phyloP scores from a whole-genome alignment of 306 rosid species.

The Fagus sylvatica region DNA sequence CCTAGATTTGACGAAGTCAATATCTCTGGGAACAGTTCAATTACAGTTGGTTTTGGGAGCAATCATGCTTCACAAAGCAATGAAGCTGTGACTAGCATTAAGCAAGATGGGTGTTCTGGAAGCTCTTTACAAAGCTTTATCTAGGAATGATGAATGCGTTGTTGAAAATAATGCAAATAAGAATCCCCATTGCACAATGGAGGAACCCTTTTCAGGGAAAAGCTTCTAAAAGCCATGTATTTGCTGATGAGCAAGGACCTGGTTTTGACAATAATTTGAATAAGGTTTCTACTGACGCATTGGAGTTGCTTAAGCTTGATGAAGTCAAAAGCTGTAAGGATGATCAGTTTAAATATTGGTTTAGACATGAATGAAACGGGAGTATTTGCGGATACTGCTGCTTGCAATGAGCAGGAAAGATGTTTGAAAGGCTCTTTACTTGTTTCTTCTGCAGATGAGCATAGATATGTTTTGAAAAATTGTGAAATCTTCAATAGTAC shows the following conservation, averaged over 20 bases:
- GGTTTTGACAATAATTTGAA: conserved; percentile 25
- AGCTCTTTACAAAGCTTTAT: conserved; percentile 13
- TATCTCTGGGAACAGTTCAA: conserved; percentile 29
- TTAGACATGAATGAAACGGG: conserved; percentile 27
- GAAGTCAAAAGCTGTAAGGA: conserved; percentile 28
- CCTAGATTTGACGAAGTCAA: conserved; percentile 29
- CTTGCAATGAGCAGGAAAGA: conserved; percentile 25
- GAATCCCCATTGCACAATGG: conserved; percentile 7
- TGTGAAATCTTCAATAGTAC: conserved; percentile 3
- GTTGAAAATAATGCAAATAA: conserved; percentile 1
- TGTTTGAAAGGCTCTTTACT: conserved; percentile 2
- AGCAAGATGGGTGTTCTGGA: conserved; percentile 34
- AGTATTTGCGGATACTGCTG: conserved; percentile 13
- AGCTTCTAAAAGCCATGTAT: background rate
- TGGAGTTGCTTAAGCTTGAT: conserved; percentile 31
- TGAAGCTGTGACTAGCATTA: conserved; percentile 29
- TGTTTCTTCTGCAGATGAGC: conserved; percentile 20
- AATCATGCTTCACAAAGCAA: conserved; percentile 30
- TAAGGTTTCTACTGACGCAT: conserved; percentile 29
- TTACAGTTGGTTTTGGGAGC: conserved; percentile 25
- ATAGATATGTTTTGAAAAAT: conserved; percentile 13
- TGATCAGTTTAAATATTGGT: conserved; percentile 33
- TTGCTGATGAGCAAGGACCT: conserved; percentile 26
- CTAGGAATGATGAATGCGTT: conserved; percentile 4
- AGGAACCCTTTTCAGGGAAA: conserved; percentile 17